Evolutionary conservation across 495 filamentous ascomycete species (phyloP).

Genomic region (Penicillium paradoxum): DNA sequence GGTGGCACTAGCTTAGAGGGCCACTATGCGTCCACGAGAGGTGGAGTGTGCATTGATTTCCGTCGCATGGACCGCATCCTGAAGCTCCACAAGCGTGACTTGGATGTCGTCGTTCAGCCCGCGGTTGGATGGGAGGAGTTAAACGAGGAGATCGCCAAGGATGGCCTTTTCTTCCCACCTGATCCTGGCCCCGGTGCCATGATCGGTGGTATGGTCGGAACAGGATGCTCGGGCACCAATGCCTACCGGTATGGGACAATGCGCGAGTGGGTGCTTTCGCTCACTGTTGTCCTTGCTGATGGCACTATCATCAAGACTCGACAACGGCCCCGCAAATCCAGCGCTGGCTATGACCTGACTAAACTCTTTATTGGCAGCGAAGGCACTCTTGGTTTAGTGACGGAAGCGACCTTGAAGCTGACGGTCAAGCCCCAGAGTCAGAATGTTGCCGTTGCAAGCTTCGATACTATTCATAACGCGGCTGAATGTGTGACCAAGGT

Average conservation of each 20-base stretch:
- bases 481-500: constrained; percentile 57
- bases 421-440: constrained; percentile 58
- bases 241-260: constrained; percentile 66
- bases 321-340: constrained; percentile 61
- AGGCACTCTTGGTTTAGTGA: constrained; percentile 61
- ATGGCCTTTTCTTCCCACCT: constrained; percentile 61
- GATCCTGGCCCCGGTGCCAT: constrained; percentile 63
- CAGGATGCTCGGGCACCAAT: constrained; percentile 63
- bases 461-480: constrained; percentile 50
- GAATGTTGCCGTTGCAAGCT: constrained; percentile 59
- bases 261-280: constrained; percentile 61
- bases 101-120: constrained; percentile 64
- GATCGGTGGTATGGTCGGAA: constrained; percentile 67
- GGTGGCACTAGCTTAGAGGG: constrained; percentile 63
- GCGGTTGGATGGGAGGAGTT: constrained; percentile 60
- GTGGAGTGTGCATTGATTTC: constrained; percentile 62
- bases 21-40: constrained; percentile 56
- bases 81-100: constrained; percentile 49
- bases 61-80: constrained; percentile 58
- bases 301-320: constrained; percentile 62
- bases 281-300: constrained; percentile 62
- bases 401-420: constrained; percentile 59
- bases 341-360: constrained; percentile 62
- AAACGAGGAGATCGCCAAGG: constrained; percentile 52
- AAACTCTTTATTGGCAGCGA: constrained; percentile 60